A percentile compares a stretch with the other conserved stretches of the same genome.
phyloP scores from a whole-genome alignment of 768 basidiomycete genomes.

The Russula compacta region DNA sequence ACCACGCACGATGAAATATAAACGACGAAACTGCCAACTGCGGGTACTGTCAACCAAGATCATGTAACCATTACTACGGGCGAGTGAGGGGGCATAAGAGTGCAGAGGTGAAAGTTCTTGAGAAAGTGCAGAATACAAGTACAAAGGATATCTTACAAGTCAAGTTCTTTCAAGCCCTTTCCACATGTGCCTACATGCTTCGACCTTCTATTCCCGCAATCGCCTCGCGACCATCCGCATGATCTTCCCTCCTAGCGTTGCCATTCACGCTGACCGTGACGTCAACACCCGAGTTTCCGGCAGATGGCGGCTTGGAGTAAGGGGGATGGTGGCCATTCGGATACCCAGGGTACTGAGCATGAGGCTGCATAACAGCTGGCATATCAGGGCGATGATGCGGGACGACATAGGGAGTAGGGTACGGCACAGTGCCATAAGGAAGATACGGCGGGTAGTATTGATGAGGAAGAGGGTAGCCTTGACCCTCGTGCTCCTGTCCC shows the following conservation, averaged over 20 bases:
- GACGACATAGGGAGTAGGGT: slow-evolving; percentile 39
- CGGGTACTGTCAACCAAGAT: neutral
- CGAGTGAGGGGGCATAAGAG: neutral
- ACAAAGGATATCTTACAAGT: slow-evolving; percentile 18
- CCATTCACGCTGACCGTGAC: slow-evolving; percentile 10
- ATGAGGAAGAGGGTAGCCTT: slow-evolving; percentile 28
- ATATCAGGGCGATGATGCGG: slow-evolving; percentile 29
- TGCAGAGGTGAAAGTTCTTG: neutral
- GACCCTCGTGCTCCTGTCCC: slow-evolving; percentile 29
- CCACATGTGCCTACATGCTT: slow-evolving; percentile 14
- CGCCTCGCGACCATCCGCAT: slow-evolving; percentile 13
- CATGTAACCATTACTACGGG: neutral
- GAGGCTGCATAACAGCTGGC: slow-evolving; percentile 17
- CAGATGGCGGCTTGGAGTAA: slow-evolving; percentile 34
- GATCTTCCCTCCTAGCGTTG: slow-evolving; percentile 18
- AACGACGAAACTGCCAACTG: slow-evolving; percentile 1
- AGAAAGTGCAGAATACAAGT: slow-evolving; percentile 9
- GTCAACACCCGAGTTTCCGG: slow-evolving; percentile 26
- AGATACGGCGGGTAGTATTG: slow-evolving; percentile 42
- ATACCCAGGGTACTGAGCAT: slow-evolving; percentile 18
- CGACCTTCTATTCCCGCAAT: slow-evolving; percentile 17
- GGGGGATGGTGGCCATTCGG: slow-evolving; percentile 33
- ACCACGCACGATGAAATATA: slow-evolving; percentile 1
- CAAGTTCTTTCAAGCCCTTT: slow-evolving; percentile 1
- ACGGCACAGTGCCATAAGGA: slow-evolving; percentile 39